phyloP scores from a whole-genome alignment of 2,329 filamentous ascomycete genomes.

The Exserohilum turcica region DNA sequence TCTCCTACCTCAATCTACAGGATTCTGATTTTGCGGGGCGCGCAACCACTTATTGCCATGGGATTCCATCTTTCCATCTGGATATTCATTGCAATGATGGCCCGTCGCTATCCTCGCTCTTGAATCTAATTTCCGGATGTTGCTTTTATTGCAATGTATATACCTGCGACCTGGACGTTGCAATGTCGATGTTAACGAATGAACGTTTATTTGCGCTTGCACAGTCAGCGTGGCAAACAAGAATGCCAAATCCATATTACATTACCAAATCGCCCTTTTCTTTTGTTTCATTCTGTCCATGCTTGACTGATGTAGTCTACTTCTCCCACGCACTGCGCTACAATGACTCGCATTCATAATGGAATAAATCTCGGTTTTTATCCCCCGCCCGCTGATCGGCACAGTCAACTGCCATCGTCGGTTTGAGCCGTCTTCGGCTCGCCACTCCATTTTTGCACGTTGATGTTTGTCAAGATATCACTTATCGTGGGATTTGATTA shows the following conservation, averaged over 20 bases:
- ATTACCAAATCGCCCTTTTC: not conserved
- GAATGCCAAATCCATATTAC: conserved; percentile 1
- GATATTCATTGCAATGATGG: conserved; percentile 12
- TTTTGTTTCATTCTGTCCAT: no score
- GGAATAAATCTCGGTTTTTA: conserved; percentile 2
- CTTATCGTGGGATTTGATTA: not conserved
- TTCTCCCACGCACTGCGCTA: not conserved
- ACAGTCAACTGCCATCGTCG: conserved; percentile 6
- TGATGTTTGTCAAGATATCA: not conserved
- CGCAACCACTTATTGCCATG: conserved; percentile 14
- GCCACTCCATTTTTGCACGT: not conserved
- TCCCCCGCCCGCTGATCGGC: conserved; percentile 18
- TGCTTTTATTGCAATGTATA: conserved; percentile 41
- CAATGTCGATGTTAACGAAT: conserved; percentile 38
- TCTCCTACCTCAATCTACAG: conserved; percentile 5
- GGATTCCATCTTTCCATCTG: conserved; percentile 7
- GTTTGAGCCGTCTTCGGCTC: conserved; percentile 3
- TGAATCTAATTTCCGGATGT: conserved; percentile 15
- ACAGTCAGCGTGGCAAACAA: conserved; percentile 28
- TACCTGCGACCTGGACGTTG: conserved; percentile 29
- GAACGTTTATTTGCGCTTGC: conserved; percentile 40
- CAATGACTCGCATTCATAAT: not conserved
- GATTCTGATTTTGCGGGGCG: conserved; percentile 12
- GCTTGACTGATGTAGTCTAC: no score
- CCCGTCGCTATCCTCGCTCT: conserved; percentile 10